Evolutionary conservation across 495 filamentous ascomycete species (phyloP).

Genomic region (Bryoglossum gracile): DNA sequence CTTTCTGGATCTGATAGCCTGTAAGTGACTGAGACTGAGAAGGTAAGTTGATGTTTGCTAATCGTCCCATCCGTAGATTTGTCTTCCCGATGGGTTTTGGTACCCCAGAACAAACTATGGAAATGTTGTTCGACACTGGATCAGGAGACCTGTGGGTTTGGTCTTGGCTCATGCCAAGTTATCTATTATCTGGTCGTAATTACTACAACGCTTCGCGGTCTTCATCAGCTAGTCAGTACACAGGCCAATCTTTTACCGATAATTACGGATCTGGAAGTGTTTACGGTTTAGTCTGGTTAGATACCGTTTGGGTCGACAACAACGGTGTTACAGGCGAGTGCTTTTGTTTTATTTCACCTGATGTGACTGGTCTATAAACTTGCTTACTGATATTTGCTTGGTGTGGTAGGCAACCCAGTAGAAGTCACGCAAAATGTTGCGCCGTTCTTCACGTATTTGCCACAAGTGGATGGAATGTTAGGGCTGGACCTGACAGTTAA

Average conservation of each 20-base stretch:
- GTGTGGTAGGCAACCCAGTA: constrained; percentile 4
- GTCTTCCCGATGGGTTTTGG: constrained; percentile 47
- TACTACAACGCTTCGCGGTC: constrained; percentile 9
- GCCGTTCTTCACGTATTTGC: neutral
- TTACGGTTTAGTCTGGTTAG: constrained; percentile 3
- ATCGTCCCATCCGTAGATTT: constrained; percentile 3
- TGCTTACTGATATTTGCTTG: neutral
- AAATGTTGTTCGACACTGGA: constrained; percentile 53
- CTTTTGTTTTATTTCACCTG: neutral
- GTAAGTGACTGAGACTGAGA: neutral
- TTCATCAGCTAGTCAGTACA: neutral
- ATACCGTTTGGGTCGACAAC: constrained; percentile 6
- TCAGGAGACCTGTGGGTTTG: constrained; percentile 43
- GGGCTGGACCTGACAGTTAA: constrained; percentile 1
- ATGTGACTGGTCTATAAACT: neutral
- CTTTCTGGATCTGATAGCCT: neutral
- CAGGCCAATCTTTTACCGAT: constrained; percentile 4
- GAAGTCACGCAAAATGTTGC: constrained; percentile 5
- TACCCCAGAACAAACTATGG: constrained; percentile 47
- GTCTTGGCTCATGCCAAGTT: constrained; percentile 11
- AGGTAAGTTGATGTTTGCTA: neutral
- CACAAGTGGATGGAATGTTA: constrained; percentile 6
- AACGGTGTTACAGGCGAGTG: constrained; percentile 1
- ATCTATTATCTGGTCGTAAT: neutral
- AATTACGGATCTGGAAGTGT: neutral